Evolutionary conservation across 805 yeast species (phyloP).

Genomic region (Wickerhamiella sergipiensis): DNA sequence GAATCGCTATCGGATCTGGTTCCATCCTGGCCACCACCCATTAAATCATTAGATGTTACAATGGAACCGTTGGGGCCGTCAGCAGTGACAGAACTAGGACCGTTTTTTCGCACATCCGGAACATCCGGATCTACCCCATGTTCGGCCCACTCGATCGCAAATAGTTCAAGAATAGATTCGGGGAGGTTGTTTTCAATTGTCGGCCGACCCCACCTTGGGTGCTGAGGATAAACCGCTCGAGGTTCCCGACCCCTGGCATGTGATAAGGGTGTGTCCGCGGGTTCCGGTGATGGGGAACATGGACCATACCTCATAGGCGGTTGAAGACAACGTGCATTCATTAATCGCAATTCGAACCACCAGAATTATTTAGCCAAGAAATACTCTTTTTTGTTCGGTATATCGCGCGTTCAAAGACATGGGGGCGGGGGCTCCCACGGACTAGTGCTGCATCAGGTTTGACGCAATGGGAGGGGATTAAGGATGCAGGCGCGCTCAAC

Average conservation of each 20-base stretch:
- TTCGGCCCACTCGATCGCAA: neutral
- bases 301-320: neutral
- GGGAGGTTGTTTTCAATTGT: too few relatives aligned
- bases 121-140: neutral
- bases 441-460: neutral
- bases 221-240: neutral
- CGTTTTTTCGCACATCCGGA: neutral
- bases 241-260: neutral
- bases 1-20: neutral
- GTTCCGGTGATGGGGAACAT: neutral
- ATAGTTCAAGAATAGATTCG: neutral
- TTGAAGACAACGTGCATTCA: neutral
- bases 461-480: neutral
- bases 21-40: neutral
- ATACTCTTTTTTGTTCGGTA: neutral
- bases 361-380: neutral
- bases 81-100: neutral
- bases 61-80: neutral
- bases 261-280: neutral
- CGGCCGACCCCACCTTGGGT: too few relatives aligned
- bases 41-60: neutral
- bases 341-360: neutral
- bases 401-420: neutral
- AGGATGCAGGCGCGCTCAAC: too few relatives aligned
- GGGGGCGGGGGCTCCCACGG: neutral